Evolutionary conservation across 2,329 filamentous ascomycete genomes (phyloP).

Genomic region (Beauveria australis): DNA sequence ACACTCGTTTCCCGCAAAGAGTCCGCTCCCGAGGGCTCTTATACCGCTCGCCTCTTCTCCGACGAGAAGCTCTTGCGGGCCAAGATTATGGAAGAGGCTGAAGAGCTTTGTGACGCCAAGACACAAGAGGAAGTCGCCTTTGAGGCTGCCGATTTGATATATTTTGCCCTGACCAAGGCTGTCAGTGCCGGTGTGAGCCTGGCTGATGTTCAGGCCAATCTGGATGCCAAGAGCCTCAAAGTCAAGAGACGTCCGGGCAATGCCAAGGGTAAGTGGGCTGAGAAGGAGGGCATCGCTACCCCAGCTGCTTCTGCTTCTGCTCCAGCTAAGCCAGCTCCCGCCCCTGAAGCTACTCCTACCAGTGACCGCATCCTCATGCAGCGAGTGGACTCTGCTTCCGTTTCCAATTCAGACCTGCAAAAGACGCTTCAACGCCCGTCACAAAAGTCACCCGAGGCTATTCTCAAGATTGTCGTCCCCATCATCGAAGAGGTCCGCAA

Average conservation of each 20-base stretch:
- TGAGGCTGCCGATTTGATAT: slow-evolving; percentile 90
- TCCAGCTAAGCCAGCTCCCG: slow-evolving; percentile 26
- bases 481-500: slow-evolving; percentile 83
- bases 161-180: slow-evolving; percentile 90
- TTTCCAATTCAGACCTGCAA: slow-evolving; percentile 56
- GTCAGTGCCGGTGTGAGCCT: slow-evolving; percentile 75
- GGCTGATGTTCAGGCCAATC: slow-evolving; percentile 82
- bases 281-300: slow-evolving; percentile 63
- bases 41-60: slow-evolving; percentile 86
- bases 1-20: slow-evolving; percentile 75
- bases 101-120: slow-evolving; percentile 83
- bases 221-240: slow-evolving; percentile 92
- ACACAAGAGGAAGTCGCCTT: slow-evolving; percentile 80
- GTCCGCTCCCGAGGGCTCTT: slow-evolving; percentile 80
- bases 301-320: slow-evolving; percentile 23
- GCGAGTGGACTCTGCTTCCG: slow-evolving; percentile 61
- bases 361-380: slow-evolving; percentile 69
- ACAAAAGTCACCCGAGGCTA: slow-evolving; percentile 88
- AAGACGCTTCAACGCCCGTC: slow-evolving; percentile 80
- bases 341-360: slow-evolving; percentile 23
- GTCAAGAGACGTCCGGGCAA: slow-evolving; percentile 89
- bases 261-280: slow-evolving; percentile 87
- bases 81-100: slow-evolving; percentile 98
- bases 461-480: slow-evolving; percentile 81
- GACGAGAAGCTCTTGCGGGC: slow-evolving; percentile 83